Base-by-base conservation (phyloP, 2,329 filamentous ascomycete species). In the Penicillium aurantiogriseum region DNA sequence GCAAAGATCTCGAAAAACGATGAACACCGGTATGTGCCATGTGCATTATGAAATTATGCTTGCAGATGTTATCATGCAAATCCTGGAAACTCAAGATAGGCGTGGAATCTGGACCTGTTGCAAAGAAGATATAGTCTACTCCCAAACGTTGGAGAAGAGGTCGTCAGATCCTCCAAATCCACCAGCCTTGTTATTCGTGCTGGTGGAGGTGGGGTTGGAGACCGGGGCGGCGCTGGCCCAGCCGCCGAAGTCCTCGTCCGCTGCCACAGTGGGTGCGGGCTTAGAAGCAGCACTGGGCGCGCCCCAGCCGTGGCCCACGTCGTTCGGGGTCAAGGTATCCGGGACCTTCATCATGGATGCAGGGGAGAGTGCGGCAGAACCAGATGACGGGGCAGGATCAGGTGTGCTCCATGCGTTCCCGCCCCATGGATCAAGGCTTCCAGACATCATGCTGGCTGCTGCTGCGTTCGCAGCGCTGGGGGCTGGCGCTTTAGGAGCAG, bases 61-160 rank as follows among this genome's bases (percentile, higher is more conserved):
- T 31, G 33, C 25, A 52, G 39, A 57, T 54, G 44, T 54, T 51
- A 62, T 51, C 61, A 57, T 63, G 59, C 52, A 60, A 54, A 53
- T 43, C 39, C 31, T 25, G 38, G 19, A 54, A 19, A 42, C 38
- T 43, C 2, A 33, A 40, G n/a, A 43, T 27, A 31, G 15, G 43
- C 21, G 47, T 46, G 10, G 11, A 42, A 15, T 38, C 15, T 59
- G 40, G 25, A 54, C 53, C 47, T 17, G 27, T 27, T 51, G 56
- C 39, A 83, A 57, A 50, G 40, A 51, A 54, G 48, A 56, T 35
- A 49, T 19, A 13, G 11, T 51, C 66, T 78, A 97, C 78, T 92
- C 85, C 93, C 93, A 97, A 49, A 97, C 93, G 75, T 97, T 97
- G 33, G 89, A 92, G 76, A 97, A 97, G 68, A 97, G 74, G 77